Conservation (phyloP, 2,329 filamentous ascomycete species). For the Aplosporella prunicola region DNA sequence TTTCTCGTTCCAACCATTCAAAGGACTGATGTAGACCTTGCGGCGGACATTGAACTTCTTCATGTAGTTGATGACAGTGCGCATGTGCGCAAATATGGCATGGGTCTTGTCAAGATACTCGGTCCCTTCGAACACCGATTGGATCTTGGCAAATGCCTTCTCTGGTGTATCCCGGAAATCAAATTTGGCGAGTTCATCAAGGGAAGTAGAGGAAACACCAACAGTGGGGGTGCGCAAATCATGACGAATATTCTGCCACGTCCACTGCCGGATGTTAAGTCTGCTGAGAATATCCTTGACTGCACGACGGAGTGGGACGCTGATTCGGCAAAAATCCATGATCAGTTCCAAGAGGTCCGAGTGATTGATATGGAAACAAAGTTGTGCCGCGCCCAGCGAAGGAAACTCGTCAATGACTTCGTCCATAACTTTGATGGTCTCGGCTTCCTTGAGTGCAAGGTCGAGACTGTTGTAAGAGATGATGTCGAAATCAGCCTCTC, state of each 20-base stretch:
- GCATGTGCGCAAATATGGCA: constrained; percentile 64
- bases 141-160: constrained; percentile 58
- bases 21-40: constrained; percentile 74
- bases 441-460: constrained; percentile 80
- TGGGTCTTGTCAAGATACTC: constrained; percentile 43
- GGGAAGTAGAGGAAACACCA: constrained; percentile 75
- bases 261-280: constrained; percentile 70
- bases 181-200: constrained; percentile 83
- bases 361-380: constrained; percentile 89
- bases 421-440: constrained; percentile 88
- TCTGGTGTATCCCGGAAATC: constrained; percentile 77
- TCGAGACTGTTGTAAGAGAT: constrained; percentile 75
- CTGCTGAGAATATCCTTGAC: constrained; percentile 80
- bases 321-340: constrained; percentile 83
- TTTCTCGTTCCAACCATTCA: constrained; percentile 81
- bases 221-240: constrained; percentile 74
- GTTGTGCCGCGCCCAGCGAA: constrained; percentile 56
- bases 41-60: constrained; percentile 64
- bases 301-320: constrained; percentile 53
- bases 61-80: constrained; percentile 65
- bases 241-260: constrained; percentile 72
- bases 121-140: constrained; percentile 45
- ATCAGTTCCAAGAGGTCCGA: constrained; percentile 76
- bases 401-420: constrained; percentile 80
- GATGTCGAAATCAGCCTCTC: constrained; percentile 94